These are phyloP conservation scores for Pleurotus tuoliensis DNA, from an alignment of 768 basidiomycete genomes.

Conservation along the genomic window DNA sequence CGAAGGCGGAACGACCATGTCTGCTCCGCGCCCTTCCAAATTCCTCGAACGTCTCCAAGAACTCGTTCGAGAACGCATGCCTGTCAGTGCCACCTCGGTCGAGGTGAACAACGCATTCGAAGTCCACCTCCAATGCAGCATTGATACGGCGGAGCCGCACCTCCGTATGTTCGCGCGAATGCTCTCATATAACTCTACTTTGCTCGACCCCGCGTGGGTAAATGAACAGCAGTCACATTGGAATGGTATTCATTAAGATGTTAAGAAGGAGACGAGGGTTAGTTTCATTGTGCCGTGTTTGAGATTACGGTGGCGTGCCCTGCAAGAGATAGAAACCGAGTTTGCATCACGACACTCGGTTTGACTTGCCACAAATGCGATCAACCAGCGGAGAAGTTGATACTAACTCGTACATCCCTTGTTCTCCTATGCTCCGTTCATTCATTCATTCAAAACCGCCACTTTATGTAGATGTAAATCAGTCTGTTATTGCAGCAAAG, in stretches of 20 bases:
- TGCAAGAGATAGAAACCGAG: conserved; percentile 18
- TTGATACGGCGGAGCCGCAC: conserved; percentile 15
- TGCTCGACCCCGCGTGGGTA: conserved; percentile 11
- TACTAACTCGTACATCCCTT: too few relatives aligned
- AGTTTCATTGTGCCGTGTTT: conserved; percentile 18
- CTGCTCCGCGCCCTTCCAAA: conserved; percentile 10
- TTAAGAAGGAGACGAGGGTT: conserved; percentile 11
- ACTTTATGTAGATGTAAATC: neutral
- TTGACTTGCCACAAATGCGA: conserved; percentile 11
- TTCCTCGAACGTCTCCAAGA: conserved; percentile 15
- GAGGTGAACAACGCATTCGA: conserved; percentile 14
- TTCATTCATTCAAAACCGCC: neutral
- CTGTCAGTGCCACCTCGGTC: conserved; percentile 4
- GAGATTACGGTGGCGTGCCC: conserved; percentile 13
- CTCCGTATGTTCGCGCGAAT: conserved; percentile 18
- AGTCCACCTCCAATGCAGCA: conserved; percentile 8
- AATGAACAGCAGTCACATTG: conserved; percentile 18
- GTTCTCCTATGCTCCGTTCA: neutral
- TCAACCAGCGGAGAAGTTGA: too few relatives aligned
- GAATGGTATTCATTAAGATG: conserved; percentile 12
- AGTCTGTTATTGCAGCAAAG: conserved; percentile 13
- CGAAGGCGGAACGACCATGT: conserved; percentile 9
- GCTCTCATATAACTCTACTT: conserved; percentile 15
- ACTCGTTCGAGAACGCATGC: conserved; percentile 11
- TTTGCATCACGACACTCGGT: neutral